Conservation (phyloP, 148 eudicot genomes). For the Pharnaceum exiguum region DNA sequence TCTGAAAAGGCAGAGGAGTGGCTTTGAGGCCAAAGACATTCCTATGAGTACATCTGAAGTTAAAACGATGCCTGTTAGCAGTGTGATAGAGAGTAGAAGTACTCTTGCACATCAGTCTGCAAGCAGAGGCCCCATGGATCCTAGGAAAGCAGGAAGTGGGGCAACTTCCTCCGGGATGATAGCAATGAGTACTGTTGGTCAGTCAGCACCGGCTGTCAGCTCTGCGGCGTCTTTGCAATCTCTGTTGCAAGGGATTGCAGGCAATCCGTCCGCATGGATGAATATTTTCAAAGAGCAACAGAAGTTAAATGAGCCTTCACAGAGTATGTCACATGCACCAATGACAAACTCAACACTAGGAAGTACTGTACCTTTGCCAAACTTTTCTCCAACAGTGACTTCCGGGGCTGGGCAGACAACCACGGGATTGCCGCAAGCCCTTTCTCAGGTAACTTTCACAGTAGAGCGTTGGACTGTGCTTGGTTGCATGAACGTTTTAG, state of each 20-base stretch:
- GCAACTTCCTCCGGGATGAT: slow-evolving; percentile 24
- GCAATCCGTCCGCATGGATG: slow-evolving; percentile 63
- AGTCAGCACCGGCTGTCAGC: slow-evolving; percentile 23
- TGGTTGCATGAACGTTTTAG: not conserved
- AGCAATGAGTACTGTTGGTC: slow-evolving; percentile 23
- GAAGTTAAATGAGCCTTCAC: slow-evolving; percentile 40
- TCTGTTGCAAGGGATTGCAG: slow-evolving; percentile 61
- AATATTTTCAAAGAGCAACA: slow-evolving; percentile 63
- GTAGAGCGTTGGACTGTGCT: slow-evolving; percentile 32
- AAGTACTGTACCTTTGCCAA: slow-evolving; percentile 33
- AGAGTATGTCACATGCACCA: slow-evolving; percentile 21
- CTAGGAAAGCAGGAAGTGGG: slow-evolving; percentile 26
- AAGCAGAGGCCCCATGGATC: slow-evolving; percentile 28
- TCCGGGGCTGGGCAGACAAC: slow-evolving; percentile 31
- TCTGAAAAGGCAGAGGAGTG: slow-evolving; percentile 58
- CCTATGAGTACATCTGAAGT: slow-evolving; percentile 11
- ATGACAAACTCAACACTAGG: slow-evolving; percentile 38
- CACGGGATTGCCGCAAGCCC: slow-evolving; percentile 41
- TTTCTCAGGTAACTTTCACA: slow-evolving; percentile 36
- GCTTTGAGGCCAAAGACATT: slow-evolving; percentile 17
- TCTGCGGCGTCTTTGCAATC: slow-evolving; percentile 55
- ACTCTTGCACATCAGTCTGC: slow-evolving; percentile 25
- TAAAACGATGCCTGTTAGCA: slow-evolving; percentile 24
- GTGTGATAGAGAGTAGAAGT: slow-evolving; percentile 36
- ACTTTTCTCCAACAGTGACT: slow-evolving; percentile 27